Percentiles rank a stretch among this genome's conserved stretches.
These are phyloP conservation scores for Neonectria neomacrospora DNA, from an alignment of 2,329 filamentous ascomycete species.

Conservation along the genomic window DNA sequence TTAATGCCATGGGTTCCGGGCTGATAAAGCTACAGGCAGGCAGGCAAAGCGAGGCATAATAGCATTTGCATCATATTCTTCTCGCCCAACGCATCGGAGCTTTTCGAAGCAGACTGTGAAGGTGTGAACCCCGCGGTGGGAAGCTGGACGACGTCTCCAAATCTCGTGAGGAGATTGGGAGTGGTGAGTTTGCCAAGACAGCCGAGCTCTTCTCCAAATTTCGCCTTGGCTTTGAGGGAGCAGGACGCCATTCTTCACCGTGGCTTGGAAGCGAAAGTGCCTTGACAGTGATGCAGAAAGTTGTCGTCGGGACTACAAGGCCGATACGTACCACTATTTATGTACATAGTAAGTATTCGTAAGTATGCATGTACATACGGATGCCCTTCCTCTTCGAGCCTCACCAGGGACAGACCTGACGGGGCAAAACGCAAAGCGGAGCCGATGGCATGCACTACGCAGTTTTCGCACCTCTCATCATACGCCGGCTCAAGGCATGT, in stretches of 20 bases:
- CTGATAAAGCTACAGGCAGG: conserved; percentile 6
- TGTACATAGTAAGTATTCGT: no score
- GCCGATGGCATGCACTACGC: conserved; percentile 17
- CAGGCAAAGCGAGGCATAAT: not conserved
- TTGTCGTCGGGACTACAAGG: not conserved
- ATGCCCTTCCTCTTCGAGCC: conserved; percentile 2
- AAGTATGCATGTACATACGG: not conserved
- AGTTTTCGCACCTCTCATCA: conserved; percentile 19
- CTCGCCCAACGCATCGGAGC: not conserved
- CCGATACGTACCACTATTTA: no score
- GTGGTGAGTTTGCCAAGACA: conserved; percentile 23
- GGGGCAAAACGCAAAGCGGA: conserved; percentile 19
- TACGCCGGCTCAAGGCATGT: conserved; percentile 7
- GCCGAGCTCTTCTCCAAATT: conserved; percentile 24
- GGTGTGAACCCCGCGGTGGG: conserved; percentile 12
- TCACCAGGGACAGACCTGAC: conserved; percentile 1
- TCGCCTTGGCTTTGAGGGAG: conserved; percentile 33
- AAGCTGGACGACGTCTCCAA: conserved; percentile 35
- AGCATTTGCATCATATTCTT: not conserved
- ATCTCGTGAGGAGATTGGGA: conserved; percentile 20
- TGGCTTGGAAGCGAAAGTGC: not conserved
- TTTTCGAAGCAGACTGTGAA: not conserved
- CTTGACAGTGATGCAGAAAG: not conserved
- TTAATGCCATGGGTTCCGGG: conserved; percentile 18
- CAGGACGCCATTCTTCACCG: not conserved